phyloP scores from a whole-genome alignment of 108 stramenopile species.

The Fragilariopsis cylindrus region DNA sequence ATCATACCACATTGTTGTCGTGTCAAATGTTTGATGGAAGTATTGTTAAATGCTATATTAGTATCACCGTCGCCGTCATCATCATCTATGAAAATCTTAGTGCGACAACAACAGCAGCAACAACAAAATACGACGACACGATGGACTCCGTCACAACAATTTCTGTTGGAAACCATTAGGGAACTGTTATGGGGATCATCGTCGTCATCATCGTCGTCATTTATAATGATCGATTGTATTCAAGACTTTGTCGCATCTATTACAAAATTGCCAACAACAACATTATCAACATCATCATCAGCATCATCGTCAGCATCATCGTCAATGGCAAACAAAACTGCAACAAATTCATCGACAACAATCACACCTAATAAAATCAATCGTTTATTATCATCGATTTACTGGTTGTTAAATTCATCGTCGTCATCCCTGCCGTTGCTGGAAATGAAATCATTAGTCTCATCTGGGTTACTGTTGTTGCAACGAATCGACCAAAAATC shows the following conservation, averaged over 20 bases:
- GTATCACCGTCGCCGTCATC: conserved; percentile 1
- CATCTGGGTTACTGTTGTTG: conserved; percentile 2
- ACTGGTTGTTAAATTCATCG: conserved; percentile 5
- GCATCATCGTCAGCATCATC: neutral
- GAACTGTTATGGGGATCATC: neutral
- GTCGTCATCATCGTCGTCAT: neutral
- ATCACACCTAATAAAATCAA: conserved; percentile 8
- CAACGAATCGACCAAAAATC: neutral
- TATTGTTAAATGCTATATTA: conserved; percentile 13
- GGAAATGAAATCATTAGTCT: neutral
- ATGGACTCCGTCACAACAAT: conserved; percentile 14
- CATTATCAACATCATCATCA: neutral
- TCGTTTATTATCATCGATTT: conserved; percentile 8
- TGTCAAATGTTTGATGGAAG: neutral
- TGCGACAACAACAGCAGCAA: neutral
- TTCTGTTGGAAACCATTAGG: conserved; percentile 6
- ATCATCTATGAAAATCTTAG: neutral
- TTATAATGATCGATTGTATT: neutral
- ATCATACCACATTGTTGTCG: conserved; percentile 4
- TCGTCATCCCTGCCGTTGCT: neutral
- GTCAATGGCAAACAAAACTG: neutral
- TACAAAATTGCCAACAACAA: neutral
- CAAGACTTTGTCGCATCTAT: neutral
- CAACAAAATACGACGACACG: neutral
- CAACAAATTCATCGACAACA: neutral